Conservation (phyloP, 805 yeast species). For the Ogataea kodamae region DNA sequence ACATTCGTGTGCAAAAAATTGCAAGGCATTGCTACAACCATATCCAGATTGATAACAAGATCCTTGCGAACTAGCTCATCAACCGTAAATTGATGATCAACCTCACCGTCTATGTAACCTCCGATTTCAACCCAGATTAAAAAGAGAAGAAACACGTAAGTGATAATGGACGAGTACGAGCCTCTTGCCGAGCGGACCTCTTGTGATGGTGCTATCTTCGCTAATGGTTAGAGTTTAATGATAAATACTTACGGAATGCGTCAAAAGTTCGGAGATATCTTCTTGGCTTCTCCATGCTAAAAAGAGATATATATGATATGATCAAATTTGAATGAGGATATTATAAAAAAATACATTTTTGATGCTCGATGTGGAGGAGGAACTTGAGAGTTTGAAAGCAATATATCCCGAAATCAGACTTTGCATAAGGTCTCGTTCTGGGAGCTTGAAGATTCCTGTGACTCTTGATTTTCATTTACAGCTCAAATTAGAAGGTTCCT, state of each 20-base stretch:
- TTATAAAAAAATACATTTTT: no score
- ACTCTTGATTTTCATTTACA: constrained; percentile 21
- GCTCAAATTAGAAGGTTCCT: constrained; percentile 19
- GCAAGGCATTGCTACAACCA: constrained; percentile 84
- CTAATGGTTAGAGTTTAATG: constrained; percentile 27
- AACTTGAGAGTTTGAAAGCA: constrained; percentile 38
- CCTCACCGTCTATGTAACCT: constrained; percentile 75
- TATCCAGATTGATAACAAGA: constrained; percentile 70
- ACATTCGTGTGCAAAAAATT: constrained; percentile 69
- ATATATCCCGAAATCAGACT: constrained; percentile 40
- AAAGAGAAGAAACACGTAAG: constrained; percentile 59
- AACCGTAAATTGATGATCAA: constrained; percentile 74
- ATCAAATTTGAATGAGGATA: no score
- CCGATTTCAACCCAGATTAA: constrained; percentile 84
- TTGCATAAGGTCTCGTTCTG: constrained; percentile 12
- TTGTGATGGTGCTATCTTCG: constrained; percentile 68
- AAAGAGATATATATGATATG: constrained; percentile 2
- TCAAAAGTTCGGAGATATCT: constrained; percentile 50
- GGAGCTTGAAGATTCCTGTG: constrained; percentile 31
- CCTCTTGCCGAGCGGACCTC: constrained; percentile 75
- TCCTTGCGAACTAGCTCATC: constrained; percentile 56
- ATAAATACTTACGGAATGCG: constrained; percentile 58
- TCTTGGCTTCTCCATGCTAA: constrained; percentile 24
- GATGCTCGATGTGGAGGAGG: constrained; percentile 30
- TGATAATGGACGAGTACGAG: constrained; percentile 64